Base-by-base conservation (phyloP, 2,329 filamentous ascomycete species). In the Fusarium brachygibbosum region DNA sequence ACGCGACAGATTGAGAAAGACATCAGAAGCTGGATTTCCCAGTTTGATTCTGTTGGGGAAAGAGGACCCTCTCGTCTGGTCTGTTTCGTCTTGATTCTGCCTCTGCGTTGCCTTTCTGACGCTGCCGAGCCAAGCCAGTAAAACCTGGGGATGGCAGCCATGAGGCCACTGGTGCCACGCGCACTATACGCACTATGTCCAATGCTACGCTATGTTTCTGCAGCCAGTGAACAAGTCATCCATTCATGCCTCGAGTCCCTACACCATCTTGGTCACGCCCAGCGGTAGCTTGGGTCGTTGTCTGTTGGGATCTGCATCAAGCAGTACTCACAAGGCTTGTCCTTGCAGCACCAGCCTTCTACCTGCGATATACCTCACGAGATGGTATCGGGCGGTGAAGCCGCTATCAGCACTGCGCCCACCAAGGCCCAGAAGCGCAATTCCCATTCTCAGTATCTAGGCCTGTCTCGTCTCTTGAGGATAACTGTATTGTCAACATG, bases 91-190 rank as follows among this genome's bases (percentile, higher is more conserved):
- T 58, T 49, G 40, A 37, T 38, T 50, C 46, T 60, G 46, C 23
- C 28, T 41, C 60, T 60, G 52, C 42, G 40, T 32, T 50, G 37
- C 50, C 35, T 48, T 37, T 37, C 42, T 58, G 34, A 45, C 31
- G 44, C 38, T 63, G 34, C 56, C 44, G 50, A 65, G 59, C 66
- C 54, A 64, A 59, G 60, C 65, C 60, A 69, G 66, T 63, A 63
- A 69, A 69, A 69, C 44, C 66, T 69, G 66, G 66, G 66, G 66
- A 58, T 59, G 58, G 69, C 51, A 49, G 40, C 58, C 62, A 64
- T 62, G 54, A 62, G 71, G 48, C 71, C 61, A 75, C 64, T 72
- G 73, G 71, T 72, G 73, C 73, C 73, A 75, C 73, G 73, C 71
- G 70, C 59, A 57, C 61, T 68, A 60, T 68, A 51, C 50, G 60